These are phyloP conservation scores for Bipolaris zeicola DNA, from an alignment of 2,329 filamentous ascomycete genomes.

Conservation along the genomic window DNA sequence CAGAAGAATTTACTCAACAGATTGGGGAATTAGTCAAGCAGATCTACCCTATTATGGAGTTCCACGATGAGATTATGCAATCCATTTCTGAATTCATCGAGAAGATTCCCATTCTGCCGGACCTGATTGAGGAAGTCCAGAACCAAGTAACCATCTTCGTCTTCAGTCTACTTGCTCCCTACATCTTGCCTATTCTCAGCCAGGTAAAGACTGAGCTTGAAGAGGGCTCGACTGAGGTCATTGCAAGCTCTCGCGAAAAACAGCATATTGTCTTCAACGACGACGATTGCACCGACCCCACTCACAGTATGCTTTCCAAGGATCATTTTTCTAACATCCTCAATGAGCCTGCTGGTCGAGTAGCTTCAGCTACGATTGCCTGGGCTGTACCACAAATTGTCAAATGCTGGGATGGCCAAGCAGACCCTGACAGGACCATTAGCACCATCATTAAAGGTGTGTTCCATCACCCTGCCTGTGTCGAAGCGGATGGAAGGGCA, in stretches of 20 bases:
- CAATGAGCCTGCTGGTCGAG: constrained; percentile 85
- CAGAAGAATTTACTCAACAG: constrained; percentile 83
- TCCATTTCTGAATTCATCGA: constrained; percentile 77
- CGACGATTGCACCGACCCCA: constrained; percentile 77
- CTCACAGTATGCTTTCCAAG: constrained; percentile 94
- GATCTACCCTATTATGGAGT: constrained; percentile 87
- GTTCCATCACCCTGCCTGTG: constrained; percentile 85
- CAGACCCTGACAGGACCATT: constrained; percentile 72
- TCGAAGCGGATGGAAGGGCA: constrained; percentile 74
- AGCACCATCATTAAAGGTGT: constrained; percentile 80
- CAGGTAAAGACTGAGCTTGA: constrained; percentile 88
- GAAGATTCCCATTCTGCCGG: constrained; percentile 81
- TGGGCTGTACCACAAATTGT: constrained; percentile 93
- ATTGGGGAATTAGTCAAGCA: constrained; percentile 74
- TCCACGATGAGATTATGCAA: constrained; percentile 88
- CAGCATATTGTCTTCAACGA: constrained; percentile 88
- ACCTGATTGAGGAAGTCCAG: constrained; percentile 83
- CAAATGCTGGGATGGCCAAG: constrained; percentile 82
- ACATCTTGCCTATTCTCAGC: constrained; percentile 80
- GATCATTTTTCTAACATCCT: constrained; percentile 91
- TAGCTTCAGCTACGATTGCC: constrained; percentile 76
- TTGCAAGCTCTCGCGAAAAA: constrained; percentile 80
- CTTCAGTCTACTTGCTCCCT: constrained; percentile 88
- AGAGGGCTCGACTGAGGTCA: constrained; percentile 85
- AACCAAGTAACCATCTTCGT: constrained; percentile 89